Conservation (phyloP, 805 yeast species). For the Metschnikowia aberdeeniae region DNA sequence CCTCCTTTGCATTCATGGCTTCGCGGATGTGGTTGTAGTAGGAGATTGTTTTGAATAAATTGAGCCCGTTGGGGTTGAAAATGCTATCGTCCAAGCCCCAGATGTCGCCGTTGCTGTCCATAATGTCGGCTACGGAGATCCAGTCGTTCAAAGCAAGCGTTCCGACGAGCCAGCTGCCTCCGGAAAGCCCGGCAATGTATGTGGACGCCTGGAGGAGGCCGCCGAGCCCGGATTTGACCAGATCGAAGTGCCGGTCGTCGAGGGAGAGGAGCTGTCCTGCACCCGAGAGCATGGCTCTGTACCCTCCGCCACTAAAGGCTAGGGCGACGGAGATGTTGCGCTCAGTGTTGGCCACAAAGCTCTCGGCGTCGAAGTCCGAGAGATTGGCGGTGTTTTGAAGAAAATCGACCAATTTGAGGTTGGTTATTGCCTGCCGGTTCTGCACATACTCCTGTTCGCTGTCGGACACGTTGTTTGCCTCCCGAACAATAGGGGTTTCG, state of each 20-base stretch:
- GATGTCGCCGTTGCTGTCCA: constrained; percentile 29
- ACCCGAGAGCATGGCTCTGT: constrained; percentile 32
- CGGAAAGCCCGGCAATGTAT: constrained; percentile 16
- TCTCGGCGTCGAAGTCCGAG: constrained; percentile 29
- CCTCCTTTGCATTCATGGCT: constrained; percentile 12
- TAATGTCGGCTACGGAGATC: constrained; percentile 29
- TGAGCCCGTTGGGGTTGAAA: constrained; percentile 58
- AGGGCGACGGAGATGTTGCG: constrained; percentile 29
- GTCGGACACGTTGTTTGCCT: constrained; percentile 23
- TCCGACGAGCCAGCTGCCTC: constrained; percentile 18
- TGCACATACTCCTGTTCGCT: constrained; percentile 26
- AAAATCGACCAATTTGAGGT: constrained; percentile 26
- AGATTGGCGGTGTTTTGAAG: constrained; percentile 28
- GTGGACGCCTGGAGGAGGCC: constrained; percentile 16
- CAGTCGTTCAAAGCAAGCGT: constrained; percentile 34
- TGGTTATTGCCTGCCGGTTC: constrained; percentile 26
- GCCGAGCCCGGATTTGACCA: constrained; percentile 10
- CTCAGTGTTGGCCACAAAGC: constrained; percentile 21
- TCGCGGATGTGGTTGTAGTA: constrained; percentile 10
- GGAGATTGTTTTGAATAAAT: constrained; percentile 46
- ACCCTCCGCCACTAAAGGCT: constrained; percentile 37
- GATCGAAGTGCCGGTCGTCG: constrained; percentile 8
- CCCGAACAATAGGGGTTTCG: constrained; percentile 21
- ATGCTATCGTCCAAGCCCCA: constrained; percentile 71
- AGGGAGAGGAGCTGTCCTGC: constrained; percentile 16